A percentile compares a stretch with the other conserved stretches of the same genome.
Evolutionary conservation across 148 eudicot species (phyloP).

Genomic region (Camellia granthamiana): DNA sequence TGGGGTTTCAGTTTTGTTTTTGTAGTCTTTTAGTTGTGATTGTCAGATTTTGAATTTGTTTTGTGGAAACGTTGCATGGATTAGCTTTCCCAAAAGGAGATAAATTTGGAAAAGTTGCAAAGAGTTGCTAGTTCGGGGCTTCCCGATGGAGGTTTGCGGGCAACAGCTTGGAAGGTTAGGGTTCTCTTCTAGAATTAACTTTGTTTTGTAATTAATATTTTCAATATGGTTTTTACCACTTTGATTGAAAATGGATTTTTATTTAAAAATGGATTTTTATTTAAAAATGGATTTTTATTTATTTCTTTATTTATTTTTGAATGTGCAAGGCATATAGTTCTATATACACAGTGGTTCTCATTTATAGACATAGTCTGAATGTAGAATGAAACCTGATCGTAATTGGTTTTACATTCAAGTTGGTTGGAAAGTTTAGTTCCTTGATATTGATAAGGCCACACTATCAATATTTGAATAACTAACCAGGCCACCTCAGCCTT

Average conservation of each 20-base stretch:
- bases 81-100: constrained; percentile 51
- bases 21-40: not conserved
- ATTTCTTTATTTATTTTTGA: not conserved
- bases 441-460: not conserved
- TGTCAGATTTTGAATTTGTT: not conserved
- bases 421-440: not conserved
- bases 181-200: not conserved
- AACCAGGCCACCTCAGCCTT: too few relatives aligned
- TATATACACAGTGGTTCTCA: not conserved
- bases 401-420: not conserved
- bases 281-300: too few relatives aligned
- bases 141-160: constrained; percentile 50
- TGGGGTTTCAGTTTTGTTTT: not conserved
- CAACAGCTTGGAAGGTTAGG: constrained; percentile 66
- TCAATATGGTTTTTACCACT: not conserved
- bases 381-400: not conserved
- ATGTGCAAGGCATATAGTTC: not conserved
- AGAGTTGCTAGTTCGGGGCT: constrained; percentile 53
- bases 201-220: not conserved
- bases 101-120: constrained; percentile 66
- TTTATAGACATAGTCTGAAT: not conserved
- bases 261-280: not conserved
- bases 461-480: too few relatives aligned
- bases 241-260: not conserved
- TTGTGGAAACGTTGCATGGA: constrained; percentile 9